Percentiles rank a stretch among this genome's conserved stretches.
These are phyloP conservation scores for Leccinum rimulosum DNA, from an alignment of 768 basidiomycete genomes.

Conservation along the genomic window DNA sequence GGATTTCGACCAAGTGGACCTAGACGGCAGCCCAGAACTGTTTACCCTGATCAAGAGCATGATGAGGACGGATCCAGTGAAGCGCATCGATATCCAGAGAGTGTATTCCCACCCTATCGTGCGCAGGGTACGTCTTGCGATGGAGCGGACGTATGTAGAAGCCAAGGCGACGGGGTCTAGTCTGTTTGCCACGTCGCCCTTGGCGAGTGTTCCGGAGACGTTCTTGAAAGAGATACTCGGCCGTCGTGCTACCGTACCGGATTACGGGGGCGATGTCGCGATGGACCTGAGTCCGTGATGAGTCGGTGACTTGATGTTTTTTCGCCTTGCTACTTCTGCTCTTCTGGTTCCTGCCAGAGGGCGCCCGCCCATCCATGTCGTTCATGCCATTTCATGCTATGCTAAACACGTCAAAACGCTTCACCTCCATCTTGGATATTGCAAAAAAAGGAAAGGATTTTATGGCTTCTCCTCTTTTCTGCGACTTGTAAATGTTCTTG, in stretches of 20 bases:
- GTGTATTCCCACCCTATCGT: conserved; percentile 66
- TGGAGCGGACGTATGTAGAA: conserved; percentile 51
- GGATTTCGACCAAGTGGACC: conserved; percentile 84
- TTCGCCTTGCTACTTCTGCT: conserved; percentile 4
- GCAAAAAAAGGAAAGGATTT: conserved; percentile 8
- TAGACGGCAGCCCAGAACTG: conserved; percentile 63
- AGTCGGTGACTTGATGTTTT: not conserved
- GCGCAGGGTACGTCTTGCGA: conserved; percentile 54
- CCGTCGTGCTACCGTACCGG: conserved; percentile 11
- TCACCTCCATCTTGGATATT: conserved; percentile 20
- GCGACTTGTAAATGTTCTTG: conserved; percentile 32
- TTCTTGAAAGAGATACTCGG: conserved; percentile 68
- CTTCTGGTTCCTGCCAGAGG: not conserved
- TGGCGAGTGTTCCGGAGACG: conserved; percentile 56
- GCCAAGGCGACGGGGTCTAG: conserved; percentile 35
- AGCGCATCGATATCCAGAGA: conserved; percentile 54
- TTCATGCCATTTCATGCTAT: not conserved
- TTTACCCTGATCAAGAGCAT: conserved; percentile 67
- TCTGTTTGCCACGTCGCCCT: conserved; percentile 58
- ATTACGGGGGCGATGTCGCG: conserved; percentile 26
- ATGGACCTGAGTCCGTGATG: conserved; percentile 43
- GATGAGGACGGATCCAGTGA: conserved; percentile 70
- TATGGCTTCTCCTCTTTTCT: conserved; percentile 10
- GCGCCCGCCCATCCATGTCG: not conserved
- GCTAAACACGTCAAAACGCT: not conserved